Percentiles rank a stretch among this genome's conserved stretches.
phyloP scores from a whole-genome alignment of 192 early-diverging fungal species.

The Umbelopsis vinacea region DNA sequence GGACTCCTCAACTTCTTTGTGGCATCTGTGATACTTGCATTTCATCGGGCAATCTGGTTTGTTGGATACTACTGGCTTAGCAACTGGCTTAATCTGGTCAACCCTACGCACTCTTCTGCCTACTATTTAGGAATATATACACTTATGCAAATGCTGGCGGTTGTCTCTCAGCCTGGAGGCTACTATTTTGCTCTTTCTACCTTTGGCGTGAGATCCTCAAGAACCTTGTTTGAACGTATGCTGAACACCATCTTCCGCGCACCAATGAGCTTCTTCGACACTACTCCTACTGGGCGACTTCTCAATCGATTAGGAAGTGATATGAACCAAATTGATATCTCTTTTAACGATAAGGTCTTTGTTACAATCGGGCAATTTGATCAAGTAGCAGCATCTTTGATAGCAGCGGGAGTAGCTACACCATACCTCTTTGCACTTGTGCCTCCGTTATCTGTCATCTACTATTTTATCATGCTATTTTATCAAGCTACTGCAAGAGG shows the following conservation, averaged over 20 bases:
- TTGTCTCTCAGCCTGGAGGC: not conserved
- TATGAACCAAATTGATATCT: constrained; percentile 39
- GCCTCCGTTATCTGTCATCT: constrained; percentile 6
- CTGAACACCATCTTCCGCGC: constrained; percentile 72
- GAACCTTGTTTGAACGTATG: constrained; percentile 62
- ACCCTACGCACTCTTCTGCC: not conserved
- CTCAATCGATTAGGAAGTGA: constrained; percentile 67
- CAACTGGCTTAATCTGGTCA: constrained; percentile 9
- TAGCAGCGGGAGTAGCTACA: constrained; percentile 22
- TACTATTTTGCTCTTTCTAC: constrained; percentile 4
- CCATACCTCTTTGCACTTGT: constrained; percentile 10
- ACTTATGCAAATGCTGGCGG: constrained; percentile 15
- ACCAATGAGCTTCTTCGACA: constrained; percentile 71
- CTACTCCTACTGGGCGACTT: constrained; percentile 70
- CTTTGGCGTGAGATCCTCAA: constrained; percentile 61
- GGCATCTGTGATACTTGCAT: not conserved
- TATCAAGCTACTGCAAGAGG: constrained; percentile 29
- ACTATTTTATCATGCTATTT: constrained; percentile 21
- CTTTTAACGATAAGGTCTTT: constrained; percentile 52
- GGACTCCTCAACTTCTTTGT: constrained; percentile 10
- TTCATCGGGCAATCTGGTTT: constrained; percentile 20
- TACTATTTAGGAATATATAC: constrained; percentile 29
- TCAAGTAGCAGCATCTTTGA: constrained; percentile 15
- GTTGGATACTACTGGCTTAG: constrained; percentile 20
- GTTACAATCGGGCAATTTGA: constrained; percentile 48